Percentiles rank a stretch among this genome's conserved stretches.
Evolutionary conservation across 495 filamentous ascomycete species (phyloP).

Genomic region (Lophium mytilinum): DNA sequence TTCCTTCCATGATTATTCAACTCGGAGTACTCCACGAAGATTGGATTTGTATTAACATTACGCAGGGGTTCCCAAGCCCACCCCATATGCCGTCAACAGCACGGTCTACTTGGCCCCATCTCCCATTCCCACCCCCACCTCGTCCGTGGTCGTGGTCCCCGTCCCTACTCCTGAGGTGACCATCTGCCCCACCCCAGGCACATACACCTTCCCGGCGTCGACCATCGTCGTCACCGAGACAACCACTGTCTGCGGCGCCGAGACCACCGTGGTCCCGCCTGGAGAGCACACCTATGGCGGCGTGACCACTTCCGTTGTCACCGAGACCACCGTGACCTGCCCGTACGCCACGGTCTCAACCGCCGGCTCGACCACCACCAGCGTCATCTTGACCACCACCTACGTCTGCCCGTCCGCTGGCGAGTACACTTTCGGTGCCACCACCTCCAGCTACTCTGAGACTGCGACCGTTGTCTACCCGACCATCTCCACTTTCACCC

Average conservation of each 20-base stretch:
- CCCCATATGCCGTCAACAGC: slow-evolving; percentile 35
- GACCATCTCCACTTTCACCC: slow-evolving; percentile 53
- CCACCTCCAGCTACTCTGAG: slow-evolving; percentile 42
- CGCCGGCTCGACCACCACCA: slow-evolving; percentile 54
- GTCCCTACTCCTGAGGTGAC: slow-evolving; percentile 63
- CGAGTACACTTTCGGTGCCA: slow-evolving; percentile 75
- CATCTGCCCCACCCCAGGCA: slow-evolving; percentile 61
- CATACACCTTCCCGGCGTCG: slow-evolving; percentile 72
- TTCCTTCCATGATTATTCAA: too few species aligned
- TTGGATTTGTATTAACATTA: neutral
- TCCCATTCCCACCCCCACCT: slow-evolving; percentile 58
- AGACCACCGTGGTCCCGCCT: slow-evolving; percentile 52
- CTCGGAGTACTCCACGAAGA: too few species aligned
- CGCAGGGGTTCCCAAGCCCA: slow-evolving; percentile 12
- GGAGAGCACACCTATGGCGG: slow-evolving; percentile 68
- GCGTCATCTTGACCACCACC: slow-evolving; percentile 61
- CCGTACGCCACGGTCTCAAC: slow-evolving; percentile 62
- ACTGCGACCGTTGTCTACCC: slow-evolving; percentile 58
- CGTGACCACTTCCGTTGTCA: slow-evolving; percentile 66
- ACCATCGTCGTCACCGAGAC: slow-evolving; percentile 59
- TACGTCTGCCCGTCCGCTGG: slow-evolving; percentile 72
- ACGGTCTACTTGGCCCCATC: slow-evolving; percentile 29
- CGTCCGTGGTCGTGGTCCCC: slow-evolving; percentile 36
- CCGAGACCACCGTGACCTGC: slow-evolving; percentile 63
- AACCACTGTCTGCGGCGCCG: slow-evolving; percentile 59